Base-by-base conservation (phyloP, 768 basidiomycete species). In the Kwoniella europaea region DNA sequence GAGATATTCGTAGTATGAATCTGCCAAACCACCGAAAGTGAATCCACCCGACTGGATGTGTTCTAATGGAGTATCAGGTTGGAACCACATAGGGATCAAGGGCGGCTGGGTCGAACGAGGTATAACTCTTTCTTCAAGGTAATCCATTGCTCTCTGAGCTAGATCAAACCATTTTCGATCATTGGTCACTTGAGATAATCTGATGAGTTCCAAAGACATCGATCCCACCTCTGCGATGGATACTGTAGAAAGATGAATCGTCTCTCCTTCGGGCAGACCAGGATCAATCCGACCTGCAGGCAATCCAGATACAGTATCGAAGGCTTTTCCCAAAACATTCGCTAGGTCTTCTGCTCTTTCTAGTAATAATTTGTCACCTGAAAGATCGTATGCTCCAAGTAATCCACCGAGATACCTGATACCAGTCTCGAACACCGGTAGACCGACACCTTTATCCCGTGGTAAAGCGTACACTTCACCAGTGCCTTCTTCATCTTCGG, bases 391-490 rank as follows among this genome's bases (percentile, higher is more conserved):
- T 1, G 85, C 85, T 0, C 84, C 80, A 3, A 86, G 65, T 15
- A 86, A 59, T 13, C 85, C 84, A 18, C 85, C 85, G 53, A 86
- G 81, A 63, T 86, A 86, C 50, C 86, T 79, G 62, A 86, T 86
- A 4, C 80, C 82, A 7, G 85, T 86, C 72, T 86, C 86, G 69
- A 86, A 86, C 4, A 82, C 74, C 3, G 81, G 73, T 20, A 85
- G 27, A 5, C 69, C 71, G 20, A 74, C 64, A 2, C 22, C 52
- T 15, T 52, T 24, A 58, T 76, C 77, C 6, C 76, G 63, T 5
- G 22, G 41, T 2, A 75, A 12, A 1, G 65, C 61, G 56, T 69
- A 78, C 5, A 68, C 46, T 20, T 66, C 63, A 2, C 68, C 68
- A 9, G 16, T 60, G 12, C 46, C 43, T 15, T 71, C 71, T 4